Base-by-base conservation (phyloP, 176 grass and related monocot species). In the Phyllostachys edulis region DNA sequence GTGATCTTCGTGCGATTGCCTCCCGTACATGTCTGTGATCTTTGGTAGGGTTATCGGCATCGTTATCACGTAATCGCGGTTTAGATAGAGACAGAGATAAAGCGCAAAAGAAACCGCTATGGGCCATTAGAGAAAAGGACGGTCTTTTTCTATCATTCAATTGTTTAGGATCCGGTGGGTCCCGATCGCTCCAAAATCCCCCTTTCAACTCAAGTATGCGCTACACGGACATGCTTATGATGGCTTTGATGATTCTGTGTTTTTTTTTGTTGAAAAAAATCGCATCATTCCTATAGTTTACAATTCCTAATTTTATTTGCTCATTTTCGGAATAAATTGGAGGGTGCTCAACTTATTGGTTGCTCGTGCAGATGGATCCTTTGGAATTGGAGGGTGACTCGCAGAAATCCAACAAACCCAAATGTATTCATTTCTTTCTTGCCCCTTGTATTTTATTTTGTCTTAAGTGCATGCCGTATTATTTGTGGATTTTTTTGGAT, bases 371-470 rank as follows among this genome's bases (percentile, higher is more conserved):
- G 76, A 94, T 94, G 92, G 82, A 76, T 81, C 65, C 76, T 81
- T 75, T 79, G 24, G 67, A 80, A 16, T 34, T 16, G 24, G 89
- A 67, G 5, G 77, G 49, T 9, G 81, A 79, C 70, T 49, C 66
- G 0, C 84, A 46, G 67, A 80, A 80, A 51, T 88, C 88, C 74
- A 97, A 94, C 46, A 93, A 80, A 62, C 95, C 95, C 64, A 92
- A 88, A 90, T 94, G 95, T 97, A 89, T 24, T 54, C 5, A 3
- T 5, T 32, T n/a, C 79, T 77, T 38, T 67, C 59, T n/a, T 14
- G 17, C 59, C 46, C 40, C 29, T 14, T 20, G 9, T 63, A 41
- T 17, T n/a, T 38, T 39, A 41, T 62, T 37, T 72, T 73, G 14
- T 7, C 36, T 76, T 26, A 27, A 27, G 62, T 69, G 52, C 1